A percentile compares a stretch with the other conserved stretches of the same genome.
phyloP scores from a whole-genome alignment of 257 asterid species.

The Gentiana macrophylla region DNA sequence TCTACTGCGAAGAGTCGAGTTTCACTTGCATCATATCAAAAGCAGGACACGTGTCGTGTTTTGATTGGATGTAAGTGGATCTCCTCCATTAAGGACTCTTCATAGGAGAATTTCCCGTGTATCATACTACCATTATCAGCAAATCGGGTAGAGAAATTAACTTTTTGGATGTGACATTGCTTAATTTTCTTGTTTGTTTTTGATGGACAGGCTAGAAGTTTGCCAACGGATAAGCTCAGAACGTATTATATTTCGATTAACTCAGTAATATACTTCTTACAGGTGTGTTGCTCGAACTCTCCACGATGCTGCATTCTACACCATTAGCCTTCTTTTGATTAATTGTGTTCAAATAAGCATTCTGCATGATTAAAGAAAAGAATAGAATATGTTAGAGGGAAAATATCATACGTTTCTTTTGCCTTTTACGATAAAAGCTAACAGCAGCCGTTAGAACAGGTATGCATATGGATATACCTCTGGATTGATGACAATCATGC shows the following conservation, averaged over 20 bases:
- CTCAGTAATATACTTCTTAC: conserved; percentile 58
- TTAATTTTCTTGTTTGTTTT: conserved; percentile 12
- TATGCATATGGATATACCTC: conserved; percentile 66
- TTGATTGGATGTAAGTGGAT: too few species aligned
- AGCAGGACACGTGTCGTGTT: too few species aligned
- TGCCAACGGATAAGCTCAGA: conserved; percentile 85
- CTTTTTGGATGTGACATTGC: neutral
- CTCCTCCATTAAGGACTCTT: too few species aligned
- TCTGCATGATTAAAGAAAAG: too few species aligned
- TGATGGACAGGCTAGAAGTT: conserved; percentile 78
- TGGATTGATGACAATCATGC: conserved; percentile 61
- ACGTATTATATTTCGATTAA: conserved; percentile 51
- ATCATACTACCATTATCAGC: neutral
- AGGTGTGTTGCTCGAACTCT: conserved; percentile 35
- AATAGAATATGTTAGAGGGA: too few species aligned
- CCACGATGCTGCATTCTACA: conserved; percentile 1
- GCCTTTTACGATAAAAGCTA: conserved; percentile 5
- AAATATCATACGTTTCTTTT: neutral
- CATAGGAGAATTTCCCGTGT: too few species aligned
- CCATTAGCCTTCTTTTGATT: too few species aligned
- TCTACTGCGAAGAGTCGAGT: too few species aligned
- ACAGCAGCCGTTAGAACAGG: conserved; percentile 33
- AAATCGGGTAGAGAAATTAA: neutral
- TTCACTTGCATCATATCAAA: too few species aligned
- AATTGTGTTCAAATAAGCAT: too few species aligned